phyloP scores from a whole-genome alignment of 805 yeast species.

The Candida sonorensis region DNA sequence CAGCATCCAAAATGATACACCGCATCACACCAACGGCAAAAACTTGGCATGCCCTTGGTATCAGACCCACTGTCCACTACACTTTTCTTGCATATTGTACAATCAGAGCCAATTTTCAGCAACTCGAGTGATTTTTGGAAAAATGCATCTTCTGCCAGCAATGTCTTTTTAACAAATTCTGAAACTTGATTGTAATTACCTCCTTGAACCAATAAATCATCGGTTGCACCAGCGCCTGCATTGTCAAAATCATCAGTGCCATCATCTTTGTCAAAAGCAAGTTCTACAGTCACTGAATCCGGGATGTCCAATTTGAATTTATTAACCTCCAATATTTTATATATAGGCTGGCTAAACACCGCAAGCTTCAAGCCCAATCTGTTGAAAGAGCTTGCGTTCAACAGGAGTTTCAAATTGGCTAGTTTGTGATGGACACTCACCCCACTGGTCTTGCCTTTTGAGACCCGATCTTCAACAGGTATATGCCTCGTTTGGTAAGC shows the following conservation, averaged over 20 bases:
- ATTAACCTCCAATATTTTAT: slow-evolving; percentile 30
- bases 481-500: slow-evolving; percentile 60
- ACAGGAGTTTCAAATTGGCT: slow-evolving; percentile 39
- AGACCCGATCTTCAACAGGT: slow-evolving; percentile 29
- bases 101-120: slow-evolving; percentile 6
- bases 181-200: slow-evolving; percentile 27
- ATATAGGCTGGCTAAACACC: slow-evolving; percentile 32
- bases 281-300: slow-evolving; percentile 15
- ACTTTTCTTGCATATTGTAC: slow-evolving; percentile 11
- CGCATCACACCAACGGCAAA: slow-evolving; percentile 23
- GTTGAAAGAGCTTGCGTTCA: slow-evolving; percentile 36
- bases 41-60: slow-evolving; percentile 12
- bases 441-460: slow-evolving; percentile 31
- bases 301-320: slow-evolving; percentile 22
- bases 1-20: slow-evolving; percentile 32
- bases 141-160: slow-evolving; percentile 9
- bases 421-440: slow-evolving; percentile 38
- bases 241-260: slow-evolving; percentile 1
- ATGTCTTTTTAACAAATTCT: slow-evolving; percentile 9
- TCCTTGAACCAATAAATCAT: slow-evolving; percentile 9
- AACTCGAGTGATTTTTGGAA: slow-evolving; percentile 10
- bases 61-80: slow-evolving; percentile 10
- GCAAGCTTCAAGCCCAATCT: slow-evolving; percentile 39
- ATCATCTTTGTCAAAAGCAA: slow-evolving; percentile 5
- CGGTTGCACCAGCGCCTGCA: neutral